These are phyloP conservation scores for Posidonia australis DNA, from an alignment of 106 monocot species.

Conservation along the genomic window DNA sequence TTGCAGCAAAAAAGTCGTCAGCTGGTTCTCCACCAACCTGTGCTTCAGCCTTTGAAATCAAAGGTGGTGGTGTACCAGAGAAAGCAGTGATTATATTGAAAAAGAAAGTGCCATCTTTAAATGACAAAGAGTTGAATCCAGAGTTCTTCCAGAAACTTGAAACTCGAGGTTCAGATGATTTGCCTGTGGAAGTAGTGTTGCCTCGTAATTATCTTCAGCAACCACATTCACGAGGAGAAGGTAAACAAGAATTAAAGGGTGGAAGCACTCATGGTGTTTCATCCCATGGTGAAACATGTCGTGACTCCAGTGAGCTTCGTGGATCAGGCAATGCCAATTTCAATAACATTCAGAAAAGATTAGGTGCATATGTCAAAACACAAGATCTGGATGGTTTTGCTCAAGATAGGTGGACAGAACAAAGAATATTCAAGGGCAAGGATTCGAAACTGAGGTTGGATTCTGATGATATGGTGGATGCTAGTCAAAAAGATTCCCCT, in stretches of 20 bases:
- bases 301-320: neutral
- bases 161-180: too few relatives aligned
- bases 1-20: too few relatives aligned
- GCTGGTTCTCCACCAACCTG: too few relatives aligned
- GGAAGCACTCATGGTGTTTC: too few relatives aligned
- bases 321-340: neutral
- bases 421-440: neutral
- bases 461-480: neutral
- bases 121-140: too few relatives aligned
- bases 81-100: too few relatives aligned
- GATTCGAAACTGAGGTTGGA: slow-evolving; percentile 3
- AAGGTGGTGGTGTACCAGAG: too few relatives aligned
- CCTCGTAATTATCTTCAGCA: too few relatives aligned
- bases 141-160: too few relatives aligned
- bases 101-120: too few relatives aligned
- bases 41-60: too few relatives aligned
- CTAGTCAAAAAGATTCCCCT: neutral
- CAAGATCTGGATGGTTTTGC: neutral
- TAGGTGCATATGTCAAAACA: neutral
- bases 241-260: neutral
- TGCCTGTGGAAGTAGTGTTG: too few relatives aligned
- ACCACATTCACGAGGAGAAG: neutral
- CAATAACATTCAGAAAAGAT: neutral
- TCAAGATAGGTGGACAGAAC: slow-evolving; percentile 1
- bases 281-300: neutral